These are phyloP conservation scores for Fraxinus anomala DNA, from an alignment of 257 asterid genomes.

Conservation along the genomic window DNA sequence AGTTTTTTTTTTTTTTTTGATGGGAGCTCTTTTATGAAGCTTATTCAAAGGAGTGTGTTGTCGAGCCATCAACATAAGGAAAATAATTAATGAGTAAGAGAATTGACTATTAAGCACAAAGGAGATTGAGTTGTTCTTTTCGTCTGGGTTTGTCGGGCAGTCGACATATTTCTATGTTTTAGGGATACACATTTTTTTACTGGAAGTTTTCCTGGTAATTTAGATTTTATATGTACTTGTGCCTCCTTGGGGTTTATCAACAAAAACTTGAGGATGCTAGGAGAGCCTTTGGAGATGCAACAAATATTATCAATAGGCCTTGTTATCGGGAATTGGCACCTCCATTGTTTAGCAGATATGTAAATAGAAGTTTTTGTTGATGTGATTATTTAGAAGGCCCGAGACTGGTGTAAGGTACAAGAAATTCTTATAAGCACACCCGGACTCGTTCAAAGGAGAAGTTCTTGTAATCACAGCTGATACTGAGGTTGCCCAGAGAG, in stretches of 20 bases:
- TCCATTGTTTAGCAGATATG: not conserved
- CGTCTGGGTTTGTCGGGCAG: not conserved
- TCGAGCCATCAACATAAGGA: not conserved
- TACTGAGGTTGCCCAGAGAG: slow-evolving; percentile 6
- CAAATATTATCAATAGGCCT: not conserved
- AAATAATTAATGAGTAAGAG: not conserved
- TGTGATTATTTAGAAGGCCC: not conserved
- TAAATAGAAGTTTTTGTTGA: slow-evolving; percentile 13
- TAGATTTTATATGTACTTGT: not conserved
- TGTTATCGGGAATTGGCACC: not conserved
- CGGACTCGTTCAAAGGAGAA: not conserved
- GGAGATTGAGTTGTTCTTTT: not conserved
- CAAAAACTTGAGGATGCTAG: not conserved
- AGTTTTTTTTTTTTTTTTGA: no score
- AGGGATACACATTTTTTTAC: not conserved
- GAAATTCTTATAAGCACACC: not conserved
- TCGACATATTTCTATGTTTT: not conserved
- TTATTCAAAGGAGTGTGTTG: slow-evolving; percentile 10
- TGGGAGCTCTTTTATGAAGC: not conserved
- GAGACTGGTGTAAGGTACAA: not conserved
- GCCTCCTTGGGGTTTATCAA: not conserved
- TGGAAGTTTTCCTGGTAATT: not conserved
- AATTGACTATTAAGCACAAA: slow-evolving; percentile 8
- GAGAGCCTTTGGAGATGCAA: slow-evolving; percentile 11
- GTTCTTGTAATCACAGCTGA: not conserved